These are phyloP conservation scores for Talaromyces atroroseus DNA, from an alignment of 2,329 filamentous ascomycete genomes.

Conservation along the genomic window DNA sequence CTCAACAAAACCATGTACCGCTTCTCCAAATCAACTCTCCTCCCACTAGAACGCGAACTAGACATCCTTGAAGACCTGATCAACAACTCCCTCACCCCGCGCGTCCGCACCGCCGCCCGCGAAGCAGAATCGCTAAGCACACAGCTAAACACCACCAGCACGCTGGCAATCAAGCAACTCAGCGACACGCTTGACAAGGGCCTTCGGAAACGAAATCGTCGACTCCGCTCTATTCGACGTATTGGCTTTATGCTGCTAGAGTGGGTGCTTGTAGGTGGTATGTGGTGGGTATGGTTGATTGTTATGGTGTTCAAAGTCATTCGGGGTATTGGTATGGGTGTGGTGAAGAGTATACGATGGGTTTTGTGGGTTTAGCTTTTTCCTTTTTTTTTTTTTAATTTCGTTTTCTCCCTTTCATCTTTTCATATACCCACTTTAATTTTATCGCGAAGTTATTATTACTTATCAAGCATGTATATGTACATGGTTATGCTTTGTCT, in stretches of 20 bases:
- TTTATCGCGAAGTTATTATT: too few relatives aligned
- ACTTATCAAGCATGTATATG: too few relatives aligned
- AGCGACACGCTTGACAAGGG: conserved; percentile 66
- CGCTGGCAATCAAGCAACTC: conserved; percentile 73
- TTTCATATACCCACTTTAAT: not conserved
- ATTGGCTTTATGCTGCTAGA: conserved; percentile 78
- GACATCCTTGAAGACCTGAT: conserved; percentile 42
- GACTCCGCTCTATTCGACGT: conserved; percentile 69
- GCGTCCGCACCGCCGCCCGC: conserved; percentile 65
- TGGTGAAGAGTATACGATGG: conserved; percentile 64
- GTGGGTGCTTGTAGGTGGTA: conserved; percentile 78
- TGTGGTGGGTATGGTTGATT: conserved; percentile 93
- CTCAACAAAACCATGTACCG: conserved; percentile 41
- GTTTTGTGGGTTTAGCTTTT: conserved; percentile 65
- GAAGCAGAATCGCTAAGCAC: conserved; percentile 73
- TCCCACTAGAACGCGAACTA: conserved; percentile 41
- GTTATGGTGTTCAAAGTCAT: conserved; percentile 70
- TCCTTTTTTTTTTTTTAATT: not conserved
- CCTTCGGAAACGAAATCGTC: conserved; percentile 65
- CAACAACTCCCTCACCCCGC: conserved; percentile 47
- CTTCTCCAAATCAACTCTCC: conserved; percentile 44
- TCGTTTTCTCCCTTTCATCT: too few relatives aligned
- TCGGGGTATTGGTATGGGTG: conserved; percentile 56
- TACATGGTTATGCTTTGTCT: too few relatives aligned
- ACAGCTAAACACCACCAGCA: conserved; percentile 69